A percentile compares a stretch with the other conserved stretches of the same genome.
Evolutionary conservation across 208 protist species (phyloP).

Genomic region (Trypanosoma theileri): DNA sequence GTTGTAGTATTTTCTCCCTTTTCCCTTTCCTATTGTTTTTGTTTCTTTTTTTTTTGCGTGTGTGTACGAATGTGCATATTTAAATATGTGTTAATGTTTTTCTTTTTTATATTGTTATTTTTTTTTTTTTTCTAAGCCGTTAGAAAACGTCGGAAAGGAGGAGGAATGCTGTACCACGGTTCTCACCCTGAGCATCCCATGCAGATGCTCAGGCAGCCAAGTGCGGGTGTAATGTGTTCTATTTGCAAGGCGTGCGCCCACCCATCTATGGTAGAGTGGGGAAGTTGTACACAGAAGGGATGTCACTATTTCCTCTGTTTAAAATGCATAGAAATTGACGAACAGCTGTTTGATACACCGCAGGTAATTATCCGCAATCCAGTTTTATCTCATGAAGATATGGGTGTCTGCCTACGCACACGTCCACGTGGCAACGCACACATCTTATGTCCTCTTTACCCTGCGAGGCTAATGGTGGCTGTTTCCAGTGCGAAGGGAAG

Average conservation of each 20-base stretch:
- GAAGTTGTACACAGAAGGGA: conserved; percentile 38
- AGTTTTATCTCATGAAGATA: conserved; percentile 44
- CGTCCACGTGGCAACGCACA: conserved; percentile 56
- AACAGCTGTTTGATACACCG: conserved; percentile 48
- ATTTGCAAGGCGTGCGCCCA: conserved; percentile 60
- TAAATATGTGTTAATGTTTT: too few relatives aligned
- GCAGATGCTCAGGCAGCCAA: conserved; percentile 6
- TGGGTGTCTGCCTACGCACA: conserved; percentile 51
- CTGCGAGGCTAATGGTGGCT: conserved; percentile 60
- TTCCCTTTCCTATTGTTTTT: background rate
- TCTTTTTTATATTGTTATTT: too few relatives aligned
- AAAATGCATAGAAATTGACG: conserved; percentile 82
- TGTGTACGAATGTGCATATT: background rate
- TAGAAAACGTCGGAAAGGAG: background rate
- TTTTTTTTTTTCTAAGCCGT: conserved; percentile 6
- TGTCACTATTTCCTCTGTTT: conserved; percentile 64
- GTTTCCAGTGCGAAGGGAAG: conserved; percentile 58
- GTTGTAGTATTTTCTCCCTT: conserved; percentile 1
- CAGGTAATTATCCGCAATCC: conserved; percentile 80
- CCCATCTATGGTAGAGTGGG: conserved; percentile 56
- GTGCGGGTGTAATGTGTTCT: conserved; percentile 44
- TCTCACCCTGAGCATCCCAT: conserved; percentile 71
- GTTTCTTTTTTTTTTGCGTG: background rate
- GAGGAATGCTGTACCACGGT: conserved; percentile 44
- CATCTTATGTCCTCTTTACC: conserved; percentile 62